A percentile compares a stretch with the other conserved stretches of the same genome.
Evolutionary conservation across 768 basidiomycete genomes (phyloP).

Genomic region (Leccinum incarnatum): DNA sequence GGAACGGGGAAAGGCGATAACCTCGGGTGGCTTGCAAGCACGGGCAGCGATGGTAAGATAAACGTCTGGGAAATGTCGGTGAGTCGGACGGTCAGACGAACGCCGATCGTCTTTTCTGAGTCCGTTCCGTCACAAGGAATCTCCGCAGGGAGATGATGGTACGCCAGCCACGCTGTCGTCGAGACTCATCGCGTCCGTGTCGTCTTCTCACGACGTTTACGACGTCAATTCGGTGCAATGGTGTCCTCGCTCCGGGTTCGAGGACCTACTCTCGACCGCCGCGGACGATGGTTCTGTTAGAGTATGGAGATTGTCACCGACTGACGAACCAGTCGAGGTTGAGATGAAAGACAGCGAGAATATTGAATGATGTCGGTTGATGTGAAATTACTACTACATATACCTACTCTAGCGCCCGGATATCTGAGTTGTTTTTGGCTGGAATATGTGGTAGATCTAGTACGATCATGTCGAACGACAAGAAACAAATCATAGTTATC

Average conservation of each 20-base stretch:
- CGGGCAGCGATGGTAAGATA: conserved; percentile 82
- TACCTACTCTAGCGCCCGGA: not conserved
- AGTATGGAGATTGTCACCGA: conserved; percentile 62
- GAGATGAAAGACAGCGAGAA: not conserved
- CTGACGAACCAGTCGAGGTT: not conserved
- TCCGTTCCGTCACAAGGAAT: conserved; percentile 14
- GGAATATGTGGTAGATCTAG: not conserved
- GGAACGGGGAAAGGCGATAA: conserved; percentile 39
- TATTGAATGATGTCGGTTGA: not conserved
- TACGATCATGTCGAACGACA: conserved; percentile 14
- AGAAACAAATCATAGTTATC: conserved; percentile 35
- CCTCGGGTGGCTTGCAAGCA: conserved; percentile 83
- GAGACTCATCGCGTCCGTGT: conserved; percentile 52
- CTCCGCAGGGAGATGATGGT: conserved; percentile 5
- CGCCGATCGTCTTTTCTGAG: not conserved
- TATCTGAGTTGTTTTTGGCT: not conserved
- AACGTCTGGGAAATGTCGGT: conserved; percentile 78
- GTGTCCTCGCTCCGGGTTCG: conserved; percentile 67
- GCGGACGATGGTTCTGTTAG: conserved; percentile 83
- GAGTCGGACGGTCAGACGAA: conserved; percentile 16
- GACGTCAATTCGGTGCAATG: conserved; percentile 87
- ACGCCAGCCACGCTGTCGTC: conserved; percentile 31
- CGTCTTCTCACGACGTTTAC: conserved; percentile 72
- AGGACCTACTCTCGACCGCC: conserved; percentile 71
- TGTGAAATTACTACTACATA: not conserved